Conservation (phyloP, 2,329 filamentous ascomycete species). For the Apiospora arundinis region DNA sequence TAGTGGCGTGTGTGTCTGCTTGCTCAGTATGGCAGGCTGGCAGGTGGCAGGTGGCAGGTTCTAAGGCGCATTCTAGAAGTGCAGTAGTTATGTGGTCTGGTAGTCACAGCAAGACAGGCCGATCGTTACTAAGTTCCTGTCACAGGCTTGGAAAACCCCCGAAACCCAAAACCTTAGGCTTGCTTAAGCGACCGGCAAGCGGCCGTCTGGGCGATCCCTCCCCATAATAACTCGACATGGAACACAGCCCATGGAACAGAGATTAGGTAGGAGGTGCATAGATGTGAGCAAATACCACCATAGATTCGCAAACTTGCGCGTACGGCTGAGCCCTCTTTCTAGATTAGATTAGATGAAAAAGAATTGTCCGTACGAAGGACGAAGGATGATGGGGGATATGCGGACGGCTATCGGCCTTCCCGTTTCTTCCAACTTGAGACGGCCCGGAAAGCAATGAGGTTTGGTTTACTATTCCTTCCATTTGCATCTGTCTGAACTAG, state of each 20-base stretch:
- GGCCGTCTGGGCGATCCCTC: background rate
- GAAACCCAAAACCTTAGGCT: background rate
- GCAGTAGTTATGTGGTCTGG: background rate
- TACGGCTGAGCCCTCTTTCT: background rate
- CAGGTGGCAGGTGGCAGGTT: too few relatives aligned
- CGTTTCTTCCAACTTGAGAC: background rate
- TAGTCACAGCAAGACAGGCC: background rate
- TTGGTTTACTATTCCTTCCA: background rate
- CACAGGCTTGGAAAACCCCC: background rate
- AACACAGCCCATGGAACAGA: background rate
- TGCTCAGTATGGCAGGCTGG: background rate
- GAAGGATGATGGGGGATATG: background rate
- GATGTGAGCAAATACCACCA: background rate
- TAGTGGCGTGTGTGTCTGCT: background rate
- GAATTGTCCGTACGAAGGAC: background rate
- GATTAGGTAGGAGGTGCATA: background rate
- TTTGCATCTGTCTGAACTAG: conserved; percentile 9
- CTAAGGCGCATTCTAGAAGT: conserved; percentile 6
- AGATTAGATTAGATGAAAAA: conserved; percentile 10
- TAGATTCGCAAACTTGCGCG: background rate
- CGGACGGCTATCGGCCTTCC: conserved; percentile 7
- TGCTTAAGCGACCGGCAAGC: conserved; percentile 1
- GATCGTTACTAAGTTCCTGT: background rate
- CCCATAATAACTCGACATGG: conserved; percentile 4
- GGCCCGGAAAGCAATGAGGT: background rate